Conservation (phyloP, 2,329 filamentous ascomycete species). For the Pseudogymnoascus pannorum region DNA sequence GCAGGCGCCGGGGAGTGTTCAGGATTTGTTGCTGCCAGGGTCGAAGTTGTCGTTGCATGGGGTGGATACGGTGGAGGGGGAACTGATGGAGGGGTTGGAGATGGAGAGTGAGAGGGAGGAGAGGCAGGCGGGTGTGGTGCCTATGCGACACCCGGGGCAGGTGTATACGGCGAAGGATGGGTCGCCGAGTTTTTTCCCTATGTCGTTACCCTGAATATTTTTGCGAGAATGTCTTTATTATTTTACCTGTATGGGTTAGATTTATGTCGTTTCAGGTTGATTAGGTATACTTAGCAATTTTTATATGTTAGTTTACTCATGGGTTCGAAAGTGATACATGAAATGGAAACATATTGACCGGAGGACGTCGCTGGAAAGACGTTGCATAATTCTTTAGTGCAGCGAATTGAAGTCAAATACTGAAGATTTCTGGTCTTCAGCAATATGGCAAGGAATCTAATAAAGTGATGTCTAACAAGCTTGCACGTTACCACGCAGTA, state of each 20-base stretch:
- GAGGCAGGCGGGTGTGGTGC: not conserved
- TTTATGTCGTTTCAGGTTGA: not conserved
- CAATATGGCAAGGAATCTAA: not conserved
- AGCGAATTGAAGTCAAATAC: not conserved
- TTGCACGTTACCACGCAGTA: not conserved
- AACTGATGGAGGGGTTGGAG: not conserved
- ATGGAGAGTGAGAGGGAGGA: not conserved
- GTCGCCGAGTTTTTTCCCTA: not conserved
- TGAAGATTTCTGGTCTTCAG: not conserved
- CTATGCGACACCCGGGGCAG: not conserved
- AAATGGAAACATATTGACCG: not conserved
- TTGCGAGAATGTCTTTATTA: too few species aligned
- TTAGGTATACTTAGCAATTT: not conserved
- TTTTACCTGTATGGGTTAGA: not conserved
- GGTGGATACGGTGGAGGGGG: not conserved
- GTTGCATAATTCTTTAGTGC: not conserved
- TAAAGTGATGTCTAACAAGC: not conserved
- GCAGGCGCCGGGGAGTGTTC: not conserved
- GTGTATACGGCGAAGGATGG: not conserved
- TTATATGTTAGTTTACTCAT: not conserved
- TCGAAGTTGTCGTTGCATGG: not conserved
- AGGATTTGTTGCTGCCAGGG: not conserved
- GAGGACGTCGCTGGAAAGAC: not conserved
- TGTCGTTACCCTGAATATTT: too few species aligned
- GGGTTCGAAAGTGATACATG: not conserved